Base-by-base conservation (phyloP, 495 filamentous ascomycete genomes). In the Wilcoxina mikolae region DNA sequence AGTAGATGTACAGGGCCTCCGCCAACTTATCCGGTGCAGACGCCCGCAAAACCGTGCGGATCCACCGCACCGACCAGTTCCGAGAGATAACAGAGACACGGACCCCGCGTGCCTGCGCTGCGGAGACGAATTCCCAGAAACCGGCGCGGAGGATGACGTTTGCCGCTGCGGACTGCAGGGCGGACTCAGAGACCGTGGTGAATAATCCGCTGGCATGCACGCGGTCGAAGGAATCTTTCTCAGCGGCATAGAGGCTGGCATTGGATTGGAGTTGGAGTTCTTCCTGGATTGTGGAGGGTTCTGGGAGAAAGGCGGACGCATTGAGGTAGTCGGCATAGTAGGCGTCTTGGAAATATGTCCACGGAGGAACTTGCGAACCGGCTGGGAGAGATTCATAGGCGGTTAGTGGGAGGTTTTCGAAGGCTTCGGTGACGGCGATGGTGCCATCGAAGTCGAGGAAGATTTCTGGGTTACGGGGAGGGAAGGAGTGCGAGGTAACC, bases 391-490 rank as follows among this genome's bases (percentile, higher is more conserved):
- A 58, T 29, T 38, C 31, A 28, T 64, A 59, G 5, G 61, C 59
- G 33, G 59, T 55, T n/a, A 56, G 43, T 7, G 42, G 22, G 17
- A 64, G 49, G 15, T 50, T 62, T 47, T 62, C 59, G 22, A 64
- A 64, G 9, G 59, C 61, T 43, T 62, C 60, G 22, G 38, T 62
- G 15, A 54, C 54, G 12, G 59, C 60, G 28, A 63, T 62, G 15
- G 60, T 63, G 15, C 60, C 60, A 25, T 63, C 60, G 24, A 64
- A 64, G 12, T 64, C 61, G 39, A 64, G 28, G 49, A 38, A 52
- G 15, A 52, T 26, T 11, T 15, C 25, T 9, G 46, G 46, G 28
- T 39, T 28, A 39, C 10, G 7, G 29, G 46, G 23, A 11, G 24
- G 46, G n/a, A n/a, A n/a, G n/a, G n/a, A n/a, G n/a, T n/a, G n/a